Conservation (phyloP, 2,329 filamentous ascomycete genomes). For the Claviceps capensis region DNA sequence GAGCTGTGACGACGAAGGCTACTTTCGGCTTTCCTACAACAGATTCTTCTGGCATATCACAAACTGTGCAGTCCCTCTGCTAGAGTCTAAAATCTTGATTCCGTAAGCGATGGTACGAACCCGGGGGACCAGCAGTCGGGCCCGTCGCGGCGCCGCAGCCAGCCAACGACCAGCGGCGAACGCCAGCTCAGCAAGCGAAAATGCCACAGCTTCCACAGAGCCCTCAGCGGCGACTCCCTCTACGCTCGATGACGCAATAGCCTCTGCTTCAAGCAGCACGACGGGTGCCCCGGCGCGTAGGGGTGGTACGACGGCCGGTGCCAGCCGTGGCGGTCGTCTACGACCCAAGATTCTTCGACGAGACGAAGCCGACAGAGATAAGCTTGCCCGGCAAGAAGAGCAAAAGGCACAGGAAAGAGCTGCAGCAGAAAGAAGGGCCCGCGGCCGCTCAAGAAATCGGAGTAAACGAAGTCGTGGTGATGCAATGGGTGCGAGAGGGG, state of each 20-base stretch:
- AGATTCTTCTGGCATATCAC: too few relatives aligned
- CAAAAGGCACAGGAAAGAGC: slow-evolving; percentile 28
- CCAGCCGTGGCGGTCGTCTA: slow-evolving; percentile 27
- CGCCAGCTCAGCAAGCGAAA: slow-evolving; percentile 14
- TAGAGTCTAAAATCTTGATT: background rate
- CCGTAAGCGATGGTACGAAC: slow-evolving; percentile 18
- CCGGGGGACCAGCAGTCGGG: slow-evolving; percentile 18
- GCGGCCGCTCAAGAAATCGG: slow-evolving; percentile 25
- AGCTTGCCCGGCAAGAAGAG: slow-evolving; percentile 29
- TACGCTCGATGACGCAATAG: slow-evolving; percentile 8
- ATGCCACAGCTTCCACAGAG: slow-evolving; percentile 7
- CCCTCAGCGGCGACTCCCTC: slow-evolving; percentile 9
- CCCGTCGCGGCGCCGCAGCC: slow-evolving; percentile 17
- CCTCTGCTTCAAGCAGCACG: slow-evolving; percentile 13
- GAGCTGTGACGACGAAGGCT: background rate
- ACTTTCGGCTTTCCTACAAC: background rate
- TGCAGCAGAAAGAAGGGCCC: slow-evolving; percentile 24
- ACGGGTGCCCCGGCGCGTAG: slow-evolving; percentile 14
- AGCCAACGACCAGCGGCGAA: slow-evolving; percentile 9
- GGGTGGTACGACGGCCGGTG: slow-evolving; percentile 20
- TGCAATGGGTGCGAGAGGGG: slow-evolving; percentile 28
- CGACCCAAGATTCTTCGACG: slow-evolving; percentile 34
- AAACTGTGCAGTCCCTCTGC: background rate
- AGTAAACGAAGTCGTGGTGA: slow-evolving; percentile 30
- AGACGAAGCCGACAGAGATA: slow-evolving; percentile 36